Evolutionary conservation across 306 rosid genomes (phyloP).

Genomic region (Quercus glauca): DNA sequence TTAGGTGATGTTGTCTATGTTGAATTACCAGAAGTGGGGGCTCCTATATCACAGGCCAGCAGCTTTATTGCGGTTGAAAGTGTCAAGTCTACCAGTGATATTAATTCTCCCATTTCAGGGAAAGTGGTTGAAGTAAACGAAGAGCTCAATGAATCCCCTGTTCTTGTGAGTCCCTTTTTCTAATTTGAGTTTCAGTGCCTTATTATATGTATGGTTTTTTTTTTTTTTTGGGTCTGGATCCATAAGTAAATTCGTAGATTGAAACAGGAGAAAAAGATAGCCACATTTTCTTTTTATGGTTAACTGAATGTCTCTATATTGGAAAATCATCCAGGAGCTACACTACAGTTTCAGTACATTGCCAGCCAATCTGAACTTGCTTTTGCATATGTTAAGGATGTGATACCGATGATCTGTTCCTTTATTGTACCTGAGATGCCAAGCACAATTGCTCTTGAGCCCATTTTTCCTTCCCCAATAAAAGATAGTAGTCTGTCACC

Average conservation of each 20-base stretch:
- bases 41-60: conserved; percentile 50
- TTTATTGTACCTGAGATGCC: not conserved
- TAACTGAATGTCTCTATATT: not conserved
- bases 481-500: too few species aligned
- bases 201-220: conserved; percentile 1
- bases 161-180: conserved; percentile 56
- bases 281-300: not conserved
- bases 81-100: conserved; percentile 89
- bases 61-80: conserved; percentile 92
- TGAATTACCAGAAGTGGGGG: conserved; percentile 85
- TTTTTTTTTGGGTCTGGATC: too few species aligned
- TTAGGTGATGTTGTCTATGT: conserved; percentile 94
- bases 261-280: not conserved
- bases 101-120: conserved; percentile 73
- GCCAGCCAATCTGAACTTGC: not conserved
- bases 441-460: not conserved
- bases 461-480: too few species aligned
- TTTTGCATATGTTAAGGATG: not conserved
- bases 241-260: not conserved
- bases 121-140: conserved; percentile 68
- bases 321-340: not conserved
- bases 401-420: not conserved
- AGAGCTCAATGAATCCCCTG: conserved; percentile 75
- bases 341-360: not conserved
- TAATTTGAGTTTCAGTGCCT: conserved; percentile 6